Base-by-base conservation (phyloP, 2,329 filamentous ascomycete genomes). In the Trichoderma guizhouense region DNA sequence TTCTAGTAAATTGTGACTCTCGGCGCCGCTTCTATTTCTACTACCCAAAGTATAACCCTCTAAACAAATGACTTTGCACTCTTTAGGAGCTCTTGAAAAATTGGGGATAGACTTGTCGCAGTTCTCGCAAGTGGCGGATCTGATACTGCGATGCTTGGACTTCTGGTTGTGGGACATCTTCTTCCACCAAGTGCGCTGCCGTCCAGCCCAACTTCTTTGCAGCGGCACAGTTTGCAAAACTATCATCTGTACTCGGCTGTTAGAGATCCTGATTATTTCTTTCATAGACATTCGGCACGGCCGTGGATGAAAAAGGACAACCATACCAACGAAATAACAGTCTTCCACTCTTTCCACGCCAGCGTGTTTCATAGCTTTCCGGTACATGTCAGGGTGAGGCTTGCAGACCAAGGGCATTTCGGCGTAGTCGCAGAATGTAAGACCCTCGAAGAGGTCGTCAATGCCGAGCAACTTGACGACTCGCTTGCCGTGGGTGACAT, bases 401-500 rank as follows among this genome's bases (percentile, higher is more conserved):
- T 99, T 99, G 84, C 96, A 98, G 61, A 97, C 82, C 73, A 99
- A 86, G 7, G 89, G 91, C 55, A 89, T 84, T 18, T 87, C 83
- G 12, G 85, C 87, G 82, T 99, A 99, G 81, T 99, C 93, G 79
- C 97, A 99, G 81, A 90, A 99, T 0, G 96, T 99, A 73, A 98
- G 89, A 8, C 96, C 96, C 74, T 98, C 95, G 79, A 99, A 99
- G 30, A 95, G 83, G 79, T 97, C 93, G 2, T 97, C 94, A 28
- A 99, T 85, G 2, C 88, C 91, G 2, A 99, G 85, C 24, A 99
- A 84, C 73, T 87, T 90, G 14, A 98, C 90, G 0, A 99, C 96
- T 55, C 94, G 85, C 78, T 89, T 91, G 36, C 90, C 96, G 78
- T 99, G 96, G 39, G 87, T 98, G 74, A 97, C 85, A 78, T 99